Conservation (phyloP, 2,329 filamentous ascomycete genomes). For the Arthrobotrys pseudoclavata region DNA sequence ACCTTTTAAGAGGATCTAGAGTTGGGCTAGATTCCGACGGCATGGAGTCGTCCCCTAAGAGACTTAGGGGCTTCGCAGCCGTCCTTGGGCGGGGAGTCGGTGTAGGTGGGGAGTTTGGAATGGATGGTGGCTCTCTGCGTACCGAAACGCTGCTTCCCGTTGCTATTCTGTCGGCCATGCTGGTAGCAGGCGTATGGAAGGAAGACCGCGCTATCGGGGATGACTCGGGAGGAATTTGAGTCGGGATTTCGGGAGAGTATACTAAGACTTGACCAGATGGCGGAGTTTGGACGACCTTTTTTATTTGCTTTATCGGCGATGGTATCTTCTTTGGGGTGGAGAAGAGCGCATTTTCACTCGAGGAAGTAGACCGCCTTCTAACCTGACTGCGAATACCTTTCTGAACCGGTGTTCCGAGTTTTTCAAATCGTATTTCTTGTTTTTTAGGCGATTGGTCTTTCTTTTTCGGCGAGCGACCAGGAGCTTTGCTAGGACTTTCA, state of each 20-base stretch:
- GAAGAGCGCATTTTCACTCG: not conserved
- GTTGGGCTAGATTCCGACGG: not conserved
- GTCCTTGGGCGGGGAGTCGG: slow-evolving; percentile 29
- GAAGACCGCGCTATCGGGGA: not conserved
- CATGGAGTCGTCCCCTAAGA: slow-evolving; percentile 1
- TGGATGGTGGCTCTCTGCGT: slow-evolving; percentile 25
- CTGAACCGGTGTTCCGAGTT: slow-evolving; percentile 5
- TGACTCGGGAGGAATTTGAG: slow-evolving; percentile 2
- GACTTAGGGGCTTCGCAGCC: not conserved
- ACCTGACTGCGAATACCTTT: not conserved
- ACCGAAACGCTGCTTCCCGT: slow-evolving; percentile 11
- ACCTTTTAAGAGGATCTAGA: not conserved
- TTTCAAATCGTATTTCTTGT: slow-evolving; percentile 34
- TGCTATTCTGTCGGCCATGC: not conserved
- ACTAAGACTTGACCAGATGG: slow-evolving; percentile 32
- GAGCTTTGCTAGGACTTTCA: not conserved
- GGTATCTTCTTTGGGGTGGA: not conserved
- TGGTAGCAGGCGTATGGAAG: slow-evolving; percentile 18
- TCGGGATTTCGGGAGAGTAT: slow-evolving; percentile 30
- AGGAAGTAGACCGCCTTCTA: not conserved
- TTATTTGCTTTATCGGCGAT: not conserved
- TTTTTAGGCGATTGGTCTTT: slow-evolving; percentile 9
- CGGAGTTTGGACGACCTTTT: not conserved
- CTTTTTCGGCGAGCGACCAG: not conserved
- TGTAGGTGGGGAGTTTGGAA: slow-evolving; percentile 1